A percentile compares a stretch with the other conserved stretches of the same genome.
Conservation (phyloP, 2,329 filamentous ascomycete genomes). For the Alternaria dauci region DNA sequence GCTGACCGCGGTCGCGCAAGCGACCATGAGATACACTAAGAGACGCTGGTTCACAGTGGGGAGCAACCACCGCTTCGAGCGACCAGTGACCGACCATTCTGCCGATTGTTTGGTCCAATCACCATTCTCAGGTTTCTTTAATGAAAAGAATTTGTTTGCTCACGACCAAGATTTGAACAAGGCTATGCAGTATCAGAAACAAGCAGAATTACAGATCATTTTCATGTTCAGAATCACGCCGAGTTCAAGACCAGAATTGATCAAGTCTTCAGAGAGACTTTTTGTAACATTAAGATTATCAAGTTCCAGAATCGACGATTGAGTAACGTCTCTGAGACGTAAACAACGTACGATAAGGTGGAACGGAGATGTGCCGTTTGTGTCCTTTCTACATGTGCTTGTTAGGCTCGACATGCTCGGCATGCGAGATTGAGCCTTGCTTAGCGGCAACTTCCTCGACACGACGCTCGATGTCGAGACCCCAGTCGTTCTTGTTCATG, state of each 20-base stretch:
- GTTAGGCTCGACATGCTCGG: conserved; percentile 15
- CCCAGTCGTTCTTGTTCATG: conserved; percentile 62
- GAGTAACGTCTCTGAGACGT: background rate
- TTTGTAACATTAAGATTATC: background rate
- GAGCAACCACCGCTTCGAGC: background rate
- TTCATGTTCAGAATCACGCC: background rate
- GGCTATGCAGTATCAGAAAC: background rate
- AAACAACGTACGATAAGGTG: too few species aligned
- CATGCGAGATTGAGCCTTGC: conserved; percentile 38
- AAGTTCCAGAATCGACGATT: background rate
- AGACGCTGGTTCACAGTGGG: background rate
- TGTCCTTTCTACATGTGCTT: background rate
- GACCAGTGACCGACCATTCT: background rate
- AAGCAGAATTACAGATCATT: background rate
- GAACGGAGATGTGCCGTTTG: background rate
- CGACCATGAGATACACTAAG: background rate
- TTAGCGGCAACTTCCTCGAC: conserved; percentile 67
- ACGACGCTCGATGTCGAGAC: conserved; percentile 65
- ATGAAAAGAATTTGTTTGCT: background rate
- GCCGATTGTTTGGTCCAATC: background rate
- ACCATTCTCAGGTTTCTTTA: background rate
- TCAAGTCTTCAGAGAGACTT: background rate
- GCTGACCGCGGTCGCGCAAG: background rate
- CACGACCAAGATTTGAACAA: too few species aligned
- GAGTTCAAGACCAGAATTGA: background rate